These are phyloP conservation scores for Vanderwaltozyma verrucispora DNA, from an alignment of 805 yeast genomes.

Conservation along the genomic window DNA sequence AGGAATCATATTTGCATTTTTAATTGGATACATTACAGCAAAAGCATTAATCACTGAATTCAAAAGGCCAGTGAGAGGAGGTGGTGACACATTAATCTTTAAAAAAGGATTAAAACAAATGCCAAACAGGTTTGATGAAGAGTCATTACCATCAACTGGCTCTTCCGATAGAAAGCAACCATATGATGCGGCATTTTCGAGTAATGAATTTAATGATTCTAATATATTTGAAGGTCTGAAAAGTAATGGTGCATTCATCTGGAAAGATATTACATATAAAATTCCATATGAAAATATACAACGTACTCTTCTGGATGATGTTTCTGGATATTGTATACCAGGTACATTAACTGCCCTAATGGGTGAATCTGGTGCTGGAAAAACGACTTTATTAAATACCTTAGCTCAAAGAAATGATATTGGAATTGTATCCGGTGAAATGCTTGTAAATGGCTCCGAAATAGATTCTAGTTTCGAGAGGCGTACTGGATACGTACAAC, in stretches of 20 bases:
- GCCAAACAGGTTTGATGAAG: slow-evolving; percentile 9
- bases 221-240: slow-evolving; percentile 21
- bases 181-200: neutral
- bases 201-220: slow-evolving; percentile 2
- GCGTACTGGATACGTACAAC: slow-evolving; percentile 61
- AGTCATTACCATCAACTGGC: slow-evolving; percentile 8
- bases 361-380: slow-evolving; percentile 75
- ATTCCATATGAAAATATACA: slow-evolving; percentile 47
- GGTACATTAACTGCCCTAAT: slow-evolving; percentile 65
- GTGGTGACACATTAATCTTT: slow-evolving; percentile 37
- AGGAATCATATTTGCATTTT: slow-evolving; percentile 50
- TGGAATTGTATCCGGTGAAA: slow-evolving; percentile 56
- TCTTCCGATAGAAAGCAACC: slow-evolving; percentile 8
- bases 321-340: slow-evolving; percentile 69
- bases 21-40: slow-evolving; percentile 14
- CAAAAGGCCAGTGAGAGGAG: slow-evolving; percentile 18
- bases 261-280: slow-evolving; percentile 62
- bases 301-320: slow-evolving; percentile 45
- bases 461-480: slow-evolving; percentile 42
- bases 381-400: slow-evolving; percentile 57
- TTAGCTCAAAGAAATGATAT: slow-evolving; percentile 49
- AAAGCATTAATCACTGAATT: slow-evolving; percentile 19
- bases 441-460: slow-evolving; percentile 46
- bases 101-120: slow-evolving; percentile 36
- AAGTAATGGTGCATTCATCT: slow-evolving; percentile 44